Conservation (phyloP, 768 basidiomycete species). For the Boletellus ananiceps region DNA sequence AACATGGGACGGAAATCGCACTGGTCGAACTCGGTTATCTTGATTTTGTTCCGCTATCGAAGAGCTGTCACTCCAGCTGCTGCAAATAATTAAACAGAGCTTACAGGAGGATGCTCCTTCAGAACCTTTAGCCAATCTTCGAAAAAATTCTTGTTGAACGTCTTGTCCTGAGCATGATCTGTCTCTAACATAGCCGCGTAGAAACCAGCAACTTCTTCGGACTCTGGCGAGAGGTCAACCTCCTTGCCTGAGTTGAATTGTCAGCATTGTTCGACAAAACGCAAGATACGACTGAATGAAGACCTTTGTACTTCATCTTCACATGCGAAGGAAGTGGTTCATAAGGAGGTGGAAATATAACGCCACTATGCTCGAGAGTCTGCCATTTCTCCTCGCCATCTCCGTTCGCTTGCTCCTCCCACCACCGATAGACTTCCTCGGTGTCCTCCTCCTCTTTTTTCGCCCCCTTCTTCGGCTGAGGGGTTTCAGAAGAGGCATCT, state of each 20-base stretch:
- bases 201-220: constrained; percentile 97
- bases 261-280: constrained; percentile 14
- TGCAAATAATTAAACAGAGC: constrained; percentile 28
- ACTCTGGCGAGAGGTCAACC: constrained; percentile 73
- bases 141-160: constrained; percentile 95
- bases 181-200: constrained; percentile 91
- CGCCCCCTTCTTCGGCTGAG: constrained; percentile 52
- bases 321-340: constrained; percentile 74
- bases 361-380: constrained; percentile 92
- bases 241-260: constrained; percentile 53
- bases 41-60: constrained; percentile 60
- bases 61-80: constrained; percentile 8
- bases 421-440: constrained; percentile 80
- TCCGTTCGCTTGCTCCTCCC: constrained; percentile 71
- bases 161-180: constrained; percentile 83
- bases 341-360: constrained; percentile 95
- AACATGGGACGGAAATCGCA: constrained; percentile 97
- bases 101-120: constrained; percentile 77
- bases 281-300: constrained; percentile 22
- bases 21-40: constrained; percentile 67
- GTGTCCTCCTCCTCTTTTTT: constrained; percentile 54
- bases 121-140: constrained; percentile 79
- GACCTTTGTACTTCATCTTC: constrained; percentile 96
- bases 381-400: constrained; percentile 87
- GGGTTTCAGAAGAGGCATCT: constrained; percentile 33